Conservation (phyloP, 495 filamentous ascomycete genomes). For the Halenospora varia region DNA sequence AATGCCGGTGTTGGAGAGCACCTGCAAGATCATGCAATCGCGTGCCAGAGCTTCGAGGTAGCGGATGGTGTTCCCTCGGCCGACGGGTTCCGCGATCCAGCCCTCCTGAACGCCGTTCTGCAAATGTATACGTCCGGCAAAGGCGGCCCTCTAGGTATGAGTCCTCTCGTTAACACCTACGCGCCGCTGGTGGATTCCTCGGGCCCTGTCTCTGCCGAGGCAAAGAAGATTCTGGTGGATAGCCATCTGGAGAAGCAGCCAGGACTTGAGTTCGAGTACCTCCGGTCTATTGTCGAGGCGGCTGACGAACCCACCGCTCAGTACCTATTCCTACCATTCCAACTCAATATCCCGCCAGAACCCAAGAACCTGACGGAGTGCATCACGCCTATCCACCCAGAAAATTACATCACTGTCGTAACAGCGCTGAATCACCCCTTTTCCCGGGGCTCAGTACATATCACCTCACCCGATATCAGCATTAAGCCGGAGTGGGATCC, state of each 20-base stretch:
- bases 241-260: too few species aligned
- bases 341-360: constrained; percentile 13
- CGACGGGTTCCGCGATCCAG: constrained; percentile 19
- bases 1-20: constrained; percentile 36
- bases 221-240: too few species aligned
- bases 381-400: neutral
- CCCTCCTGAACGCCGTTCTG: neutral
- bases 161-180: neutral
- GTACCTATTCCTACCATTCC: constrained; percentile 17
- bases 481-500: constrained; percentile 44
- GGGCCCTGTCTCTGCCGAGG: too few species aligned
- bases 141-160: constrained; percentile 19
- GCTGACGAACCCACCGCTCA: constrained; percentile 2
- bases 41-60: neutral
- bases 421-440: constrained; percentile 35
- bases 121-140: constrained; percentile 13
- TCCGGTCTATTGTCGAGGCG: constrained; percentile 14
- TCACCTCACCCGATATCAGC: constrained; percentile 33
- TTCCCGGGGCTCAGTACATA: constrained; percentile 52
- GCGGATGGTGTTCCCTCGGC: constrained; percentile 12
- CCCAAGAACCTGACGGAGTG: constrained; percentile 9
- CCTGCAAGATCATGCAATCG: constrained; percentile 37
- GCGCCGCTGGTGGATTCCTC: too few species aligned
- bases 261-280: constrained; percentile 9
- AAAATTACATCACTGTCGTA: constrained; percentile 6